These are phyloP conservation scores for Globisporangium okanoganense DNA, from an alignment of 352 stramenopile species.

Conservation along the genomic window DNA sequence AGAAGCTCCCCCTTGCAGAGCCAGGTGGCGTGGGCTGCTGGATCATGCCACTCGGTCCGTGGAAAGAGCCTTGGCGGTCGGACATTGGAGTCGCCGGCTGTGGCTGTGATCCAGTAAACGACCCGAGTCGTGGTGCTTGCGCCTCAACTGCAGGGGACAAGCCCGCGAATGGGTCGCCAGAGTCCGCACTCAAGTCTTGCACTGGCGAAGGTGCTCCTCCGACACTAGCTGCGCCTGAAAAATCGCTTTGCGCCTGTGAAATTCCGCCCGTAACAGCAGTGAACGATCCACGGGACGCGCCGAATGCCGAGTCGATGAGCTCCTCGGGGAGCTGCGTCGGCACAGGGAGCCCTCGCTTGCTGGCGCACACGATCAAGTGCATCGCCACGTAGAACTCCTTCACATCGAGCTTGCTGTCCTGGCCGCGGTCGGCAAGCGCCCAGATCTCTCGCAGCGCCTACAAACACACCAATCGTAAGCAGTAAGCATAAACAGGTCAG, in stretches of 20 bases:
- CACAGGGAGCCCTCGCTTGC: constrained; percentile 81
- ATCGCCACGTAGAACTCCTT: constrained; percentile 95
- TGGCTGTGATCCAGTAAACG: constrained; percentile 16
- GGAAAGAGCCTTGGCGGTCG: constrained; percentile 14
- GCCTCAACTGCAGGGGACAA: constrained; percentile 33
- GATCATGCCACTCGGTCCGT: not conserved
- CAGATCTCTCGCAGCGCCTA: constrained; percentile 88
- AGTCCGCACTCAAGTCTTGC: constrained; percentile 25
- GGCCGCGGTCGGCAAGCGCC: constrained; percentile 87
- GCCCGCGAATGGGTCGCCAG: constrained; percentile 59
- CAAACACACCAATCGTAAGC: not conserved
- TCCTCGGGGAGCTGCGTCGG: constrained; percentile 67
- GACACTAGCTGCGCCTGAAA: not conserved
- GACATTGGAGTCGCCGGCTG: constrained; percentile 8
- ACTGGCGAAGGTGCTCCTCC: not conserved
- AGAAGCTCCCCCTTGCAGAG: constrained; percentile 15
- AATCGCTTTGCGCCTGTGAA: not conserved
- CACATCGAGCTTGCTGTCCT: constrained; percentile 90
- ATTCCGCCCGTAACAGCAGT: not conserved
- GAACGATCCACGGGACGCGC: constrained; percentile 14
- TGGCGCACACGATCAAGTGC: constrained; percentile 96
- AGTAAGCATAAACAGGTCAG: constrained; percentile 5
- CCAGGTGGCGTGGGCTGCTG: constrained; percentile 14
- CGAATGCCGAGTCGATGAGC: constrained; percentile 61
- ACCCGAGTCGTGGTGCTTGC: constrained; percentile 24